Percentiles rank a stretch among this genome's conserved stretches.
Conservation (phyloP, 2,329 filamentous ascomycete genomes). For the Pleurostoma richardsiae region DNA sequence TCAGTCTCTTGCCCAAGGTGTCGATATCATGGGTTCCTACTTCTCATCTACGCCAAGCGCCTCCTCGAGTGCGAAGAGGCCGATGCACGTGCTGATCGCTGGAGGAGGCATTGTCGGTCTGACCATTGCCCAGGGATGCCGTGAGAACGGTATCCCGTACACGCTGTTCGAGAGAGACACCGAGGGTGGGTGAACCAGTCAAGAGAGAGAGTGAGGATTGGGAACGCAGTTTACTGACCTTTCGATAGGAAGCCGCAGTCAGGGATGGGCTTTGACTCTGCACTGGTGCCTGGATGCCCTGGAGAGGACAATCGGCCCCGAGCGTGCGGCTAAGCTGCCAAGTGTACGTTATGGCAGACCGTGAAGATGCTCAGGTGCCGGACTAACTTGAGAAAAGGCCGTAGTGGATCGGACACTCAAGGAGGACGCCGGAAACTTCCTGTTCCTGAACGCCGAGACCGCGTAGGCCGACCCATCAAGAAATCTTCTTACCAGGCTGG, state of each 20-base stretch:
- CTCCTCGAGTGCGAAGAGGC: not conserved
- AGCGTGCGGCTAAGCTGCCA: not conserved
- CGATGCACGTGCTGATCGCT: conserved; percentile 9
- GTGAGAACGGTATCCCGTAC: conserved; percentile 6
- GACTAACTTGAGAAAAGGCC: not conserved
- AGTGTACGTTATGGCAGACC: not conserved
- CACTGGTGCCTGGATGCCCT: conserved; percentile 45
- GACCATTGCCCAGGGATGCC: conserved; percentile 12
- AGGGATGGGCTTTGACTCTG: conserved; percentile 56
- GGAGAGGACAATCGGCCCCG: not conserved
- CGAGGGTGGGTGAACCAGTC: not conserved
- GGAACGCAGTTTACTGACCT: not conserved
- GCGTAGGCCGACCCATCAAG: not conserved
- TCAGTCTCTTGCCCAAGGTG: too few relatives aligned
- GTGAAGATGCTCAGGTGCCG: not conserved
- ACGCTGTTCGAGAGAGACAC: conserved; percentile 1
- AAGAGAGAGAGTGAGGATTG: not conserved
- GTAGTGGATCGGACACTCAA: not conserved
- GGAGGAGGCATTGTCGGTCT: conserved; percentile 14
- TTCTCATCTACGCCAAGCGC: not conserved
- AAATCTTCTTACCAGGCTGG: too few relatives aligned
- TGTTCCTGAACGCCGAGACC: conserved; percentile 1
- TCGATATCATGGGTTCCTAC: not conserved
- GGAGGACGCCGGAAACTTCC: conserved; percentile 1
- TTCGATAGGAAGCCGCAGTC: conserved; percentile 19